Evolutionary conservation across 176 grass and related monocot species (phyloP).

Genomic region (Oropetium thomaeum): DNA sequence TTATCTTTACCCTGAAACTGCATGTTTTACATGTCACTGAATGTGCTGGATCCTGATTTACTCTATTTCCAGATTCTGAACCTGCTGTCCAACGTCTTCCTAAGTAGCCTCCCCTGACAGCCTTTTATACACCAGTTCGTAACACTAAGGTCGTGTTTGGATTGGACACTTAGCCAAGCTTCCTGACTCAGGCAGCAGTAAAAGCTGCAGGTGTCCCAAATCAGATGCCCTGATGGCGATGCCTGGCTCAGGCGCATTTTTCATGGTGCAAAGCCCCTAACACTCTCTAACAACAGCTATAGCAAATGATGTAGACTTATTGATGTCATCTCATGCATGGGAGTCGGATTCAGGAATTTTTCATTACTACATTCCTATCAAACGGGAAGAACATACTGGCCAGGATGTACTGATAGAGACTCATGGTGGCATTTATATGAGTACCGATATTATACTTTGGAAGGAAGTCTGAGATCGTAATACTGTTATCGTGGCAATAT

Average conservation of each 20-base stretch:
- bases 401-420: constrained; percentile 21
- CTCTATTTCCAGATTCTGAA: constrained; percentile 57
- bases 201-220: too few relatives aligned
- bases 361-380: constrained; percentile 10
- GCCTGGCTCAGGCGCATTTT: too few relatives aligned
- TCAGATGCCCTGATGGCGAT: too few relatives aligned
- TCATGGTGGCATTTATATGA: constrained; percentile 22
- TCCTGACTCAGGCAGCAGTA: too few relatives aligned
- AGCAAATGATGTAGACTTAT: constrained; percentile 25
- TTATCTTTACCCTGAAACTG: constrained; percentile 15
- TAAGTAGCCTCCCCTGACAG: constrained; percentile 29
- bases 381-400: constrained; percentile 15
- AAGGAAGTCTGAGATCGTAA: background rate
- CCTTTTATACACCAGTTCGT: constrained; percentile 28
- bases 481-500: background rate
- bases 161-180: too few relatives aligned
- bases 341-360: constrained; percentile 17
- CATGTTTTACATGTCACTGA: constrained; percentile 17
- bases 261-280: too few relatives aligned
- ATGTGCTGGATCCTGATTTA: constrained; percentile 28
- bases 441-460: constrained; percentile 12
- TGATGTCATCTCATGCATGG: constrained; percentile 16
- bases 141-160: too few relatives aligned
- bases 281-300: constrained; percentile 17
- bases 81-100: constrained; percentile 38